Evolutionary conservation across 1,284 basidiomycete species (phyloP).

Genomic region (Cryptococcus neoformans): DNA sequence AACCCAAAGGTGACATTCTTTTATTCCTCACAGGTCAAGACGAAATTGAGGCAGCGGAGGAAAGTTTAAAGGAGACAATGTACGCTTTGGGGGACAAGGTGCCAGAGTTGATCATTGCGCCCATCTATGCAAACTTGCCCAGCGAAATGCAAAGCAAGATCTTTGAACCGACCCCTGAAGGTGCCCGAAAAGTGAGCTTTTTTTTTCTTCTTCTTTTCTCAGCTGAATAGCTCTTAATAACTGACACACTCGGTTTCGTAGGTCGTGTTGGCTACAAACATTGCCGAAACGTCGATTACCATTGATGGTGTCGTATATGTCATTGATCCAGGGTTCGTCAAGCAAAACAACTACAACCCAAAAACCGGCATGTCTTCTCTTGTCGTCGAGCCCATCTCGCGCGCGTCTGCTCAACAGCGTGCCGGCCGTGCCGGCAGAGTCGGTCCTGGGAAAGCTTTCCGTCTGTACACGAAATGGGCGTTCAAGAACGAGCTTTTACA

Average conservation of each 20-base stretch:
- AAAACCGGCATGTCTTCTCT: conserved; percentile 95
- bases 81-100: conserved; percentile 95
- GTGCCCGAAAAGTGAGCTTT: conserved; percentile 70
- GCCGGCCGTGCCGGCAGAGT: conserved; percentile 97
- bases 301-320: conserved; percentile 98
- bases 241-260: neutral
- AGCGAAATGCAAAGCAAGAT: conserved; percentile 99
- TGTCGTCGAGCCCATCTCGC: conserved; percentile 89
- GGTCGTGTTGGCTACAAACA: conserved; percentile 97
- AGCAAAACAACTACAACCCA: conserved; percentile 96
- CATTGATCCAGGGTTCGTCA: conserved; percentile 96
- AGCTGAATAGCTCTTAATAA: no score
- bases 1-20: conserved; percentile 96
- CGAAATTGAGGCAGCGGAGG: conserved; percentile 96
- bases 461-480: conserved; percentile 66
- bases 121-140: conserved; percentile 96
- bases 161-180: conserved; percentile 96
- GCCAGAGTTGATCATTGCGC: conserved; percentile 89
- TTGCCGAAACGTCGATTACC: conserved; percentile 96
- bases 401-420: conserved; percentile 94
- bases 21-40: conserved; percentile 99
- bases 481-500: conserved; percentile 61
- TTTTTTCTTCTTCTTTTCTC: no score
- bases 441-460: conserved; percentile 97
- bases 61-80: conserved; percentile 93